Evolutionary conservation across 148 eudicot genomes (phyloP).

Genomic region (Rhododendron mucronatum): DNA sequence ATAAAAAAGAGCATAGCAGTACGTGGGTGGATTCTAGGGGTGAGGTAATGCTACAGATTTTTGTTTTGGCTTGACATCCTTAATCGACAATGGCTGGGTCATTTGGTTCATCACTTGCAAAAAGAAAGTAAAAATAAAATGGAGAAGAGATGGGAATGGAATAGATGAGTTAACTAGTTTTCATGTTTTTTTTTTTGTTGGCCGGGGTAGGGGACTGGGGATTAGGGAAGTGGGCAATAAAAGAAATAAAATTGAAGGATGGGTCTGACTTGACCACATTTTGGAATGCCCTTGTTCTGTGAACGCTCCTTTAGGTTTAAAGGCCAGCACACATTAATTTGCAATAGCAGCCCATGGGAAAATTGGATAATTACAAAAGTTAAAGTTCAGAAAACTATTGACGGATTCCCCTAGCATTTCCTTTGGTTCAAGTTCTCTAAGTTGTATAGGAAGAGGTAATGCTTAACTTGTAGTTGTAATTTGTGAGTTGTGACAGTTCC

Average conservation of each 20-base stretch:
- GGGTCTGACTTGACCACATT: background rate
- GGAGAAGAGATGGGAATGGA: background rate
- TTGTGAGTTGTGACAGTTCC: background rate
- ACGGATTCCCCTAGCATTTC: background rate
- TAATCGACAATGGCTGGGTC: background rate
- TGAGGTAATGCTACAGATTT: constrained; percentile 3
- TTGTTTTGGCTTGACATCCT: background rate
- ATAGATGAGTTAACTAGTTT: background rate
- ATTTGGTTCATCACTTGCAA: background rate
- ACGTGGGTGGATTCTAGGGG: background rate
- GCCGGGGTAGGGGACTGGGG: background rate
- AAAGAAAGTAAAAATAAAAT: background rate
- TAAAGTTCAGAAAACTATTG: background rate
- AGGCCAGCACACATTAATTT: background rate
- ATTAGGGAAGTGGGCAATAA: background rate
- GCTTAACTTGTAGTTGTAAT: background rate
- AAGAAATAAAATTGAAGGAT: background rate
- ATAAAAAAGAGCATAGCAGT: too few species aligned
- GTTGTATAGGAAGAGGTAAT: background rate
- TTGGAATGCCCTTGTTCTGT: background rate
- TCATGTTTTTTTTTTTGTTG: background rate
- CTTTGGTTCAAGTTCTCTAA: background rate
- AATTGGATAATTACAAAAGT: background rate
- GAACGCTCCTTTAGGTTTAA: background rate
- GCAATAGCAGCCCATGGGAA: background rate